These are phyloP conservation scores for Wickerhamiella dianesei DNA, from an alignment of 805 yeast species.

Conservation along the genomic window DNA sequence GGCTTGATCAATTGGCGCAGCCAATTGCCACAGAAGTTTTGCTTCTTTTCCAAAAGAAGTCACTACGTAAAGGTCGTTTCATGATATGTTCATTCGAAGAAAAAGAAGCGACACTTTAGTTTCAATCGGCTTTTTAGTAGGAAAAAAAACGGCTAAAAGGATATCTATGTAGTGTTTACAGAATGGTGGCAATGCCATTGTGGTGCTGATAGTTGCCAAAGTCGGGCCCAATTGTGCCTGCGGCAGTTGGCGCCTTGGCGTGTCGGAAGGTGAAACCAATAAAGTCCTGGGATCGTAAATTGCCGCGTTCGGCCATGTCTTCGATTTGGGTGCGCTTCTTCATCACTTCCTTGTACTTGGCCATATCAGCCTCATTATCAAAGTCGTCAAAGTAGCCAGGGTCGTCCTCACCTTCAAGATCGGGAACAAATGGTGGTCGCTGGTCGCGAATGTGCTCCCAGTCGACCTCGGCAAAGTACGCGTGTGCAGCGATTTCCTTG, in stretches of 20 bases:
- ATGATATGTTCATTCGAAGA: too few species aligned
- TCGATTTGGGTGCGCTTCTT: conserved; percentile 82
- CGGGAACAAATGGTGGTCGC: conserved; percentile 93
- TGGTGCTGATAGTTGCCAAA: not conserved
- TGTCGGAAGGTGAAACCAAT: conserved; percentile 96
- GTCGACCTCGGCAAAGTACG: conserved; percentile 73
- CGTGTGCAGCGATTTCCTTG: conserved; percentile 64
- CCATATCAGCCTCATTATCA: conserved; percentile 92
- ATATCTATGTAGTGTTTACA: too few species aligned
- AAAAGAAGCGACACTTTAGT: too few species aligned
- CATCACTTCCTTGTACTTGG: conserved; percentile 91
- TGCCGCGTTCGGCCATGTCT: conserved; percentile 53
- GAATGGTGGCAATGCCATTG: conserved; percentile 4
- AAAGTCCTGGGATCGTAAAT: conserved; percentile 50
- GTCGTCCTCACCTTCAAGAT: conserved; percentile 90
- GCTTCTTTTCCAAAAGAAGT: too few species aligned
- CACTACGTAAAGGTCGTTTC: too few species aligned
- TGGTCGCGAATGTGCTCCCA: conserved; percentile 57
- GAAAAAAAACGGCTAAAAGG: too few species aligned
- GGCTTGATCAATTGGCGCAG: too few species aligned
- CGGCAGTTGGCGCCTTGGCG: conserved; percentile 27
- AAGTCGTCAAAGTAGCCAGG: conserved; percentile 98
- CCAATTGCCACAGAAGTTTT: too few species aligned
- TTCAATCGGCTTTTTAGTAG: too few species aligned
- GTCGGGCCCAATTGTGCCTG: not conserved